These are phyloP conservation scores for Daldinia sp. DNA, from an alignment of 2,329 filamentous ascomycete genomes.

Conservation along the genomic window DNA sequence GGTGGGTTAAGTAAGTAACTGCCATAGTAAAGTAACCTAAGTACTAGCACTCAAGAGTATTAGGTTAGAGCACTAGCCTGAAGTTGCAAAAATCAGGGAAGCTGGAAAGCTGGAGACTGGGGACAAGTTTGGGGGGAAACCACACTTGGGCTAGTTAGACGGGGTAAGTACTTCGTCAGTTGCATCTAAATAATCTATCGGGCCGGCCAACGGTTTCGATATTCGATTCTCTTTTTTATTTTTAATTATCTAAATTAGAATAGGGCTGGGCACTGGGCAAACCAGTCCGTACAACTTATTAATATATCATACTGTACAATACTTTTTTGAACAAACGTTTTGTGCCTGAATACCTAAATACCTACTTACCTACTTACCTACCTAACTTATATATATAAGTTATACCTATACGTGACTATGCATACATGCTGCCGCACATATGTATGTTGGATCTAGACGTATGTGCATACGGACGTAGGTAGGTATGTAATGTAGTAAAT, in stretches of 20 bases:
- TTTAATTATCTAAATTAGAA: slow-evolving; percentile 24
- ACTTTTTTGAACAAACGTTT: not conserved
- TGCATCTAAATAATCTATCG: slow-evolving; percentile 24
- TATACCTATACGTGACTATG: no score
- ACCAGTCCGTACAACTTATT: not conserved
- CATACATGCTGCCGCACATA: no score
- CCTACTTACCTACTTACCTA: no score
- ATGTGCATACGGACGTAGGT: not conserved
- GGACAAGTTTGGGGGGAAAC: no score
- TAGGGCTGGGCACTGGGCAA: slow-evolving; percentile 26
- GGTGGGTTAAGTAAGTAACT: not conserved
- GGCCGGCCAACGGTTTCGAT: slow-evolving; percentile 26
- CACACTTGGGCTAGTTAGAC: slow-evolving; percentile 27
- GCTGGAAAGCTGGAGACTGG: not conserved
- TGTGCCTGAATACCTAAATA: slow-evolving; percentile 3
- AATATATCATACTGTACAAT: slow-evolving; percentile 1
- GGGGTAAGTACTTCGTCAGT: slow-evolving; percentile 16
- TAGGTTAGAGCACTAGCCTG: no score
- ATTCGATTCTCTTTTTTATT: slow-evolving; percentile 20
- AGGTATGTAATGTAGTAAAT: not conserved
- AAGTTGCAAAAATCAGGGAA: slow-evolving; percentile 8
- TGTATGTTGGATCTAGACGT: not conserved
- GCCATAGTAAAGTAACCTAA: not conserved
- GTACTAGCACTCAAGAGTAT: no score
- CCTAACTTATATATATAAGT: no score